These are phyloP conservation scores for Nigrograna mackinnonii DNA, from an alignment of 2,329 filamentous ascomycete species.

Conservation along the genomic window DNA sequence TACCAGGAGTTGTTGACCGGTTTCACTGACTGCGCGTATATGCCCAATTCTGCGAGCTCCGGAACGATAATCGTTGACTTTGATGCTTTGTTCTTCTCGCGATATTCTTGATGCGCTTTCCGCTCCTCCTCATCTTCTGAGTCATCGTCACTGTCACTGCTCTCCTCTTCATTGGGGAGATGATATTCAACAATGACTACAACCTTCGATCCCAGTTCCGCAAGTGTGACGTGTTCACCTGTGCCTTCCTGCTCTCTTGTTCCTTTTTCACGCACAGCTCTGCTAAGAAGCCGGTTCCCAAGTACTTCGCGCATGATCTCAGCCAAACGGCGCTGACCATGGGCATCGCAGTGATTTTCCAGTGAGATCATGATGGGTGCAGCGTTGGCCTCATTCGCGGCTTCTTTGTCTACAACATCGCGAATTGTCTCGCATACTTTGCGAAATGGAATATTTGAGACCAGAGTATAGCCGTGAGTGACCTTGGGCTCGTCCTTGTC, in stretches of 20 bases:
- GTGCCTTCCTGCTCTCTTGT: constrained; percentile 56
- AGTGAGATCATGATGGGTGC: constrained; percentile 67
- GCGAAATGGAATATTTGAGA: constrained; percentile 68
- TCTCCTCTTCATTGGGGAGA: constrained; percentile 55
- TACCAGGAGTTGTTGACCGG: constrained; percentile 69
- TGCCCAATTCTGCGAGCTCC: constrained; percentile 66
- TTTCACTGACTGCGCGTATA: constrained; percentile 73
- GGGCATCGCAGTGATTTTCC: constrained; percentile 66
- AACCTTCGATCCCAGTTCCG: constrained; percentile 65
- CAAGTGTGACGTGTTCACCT: constrained; percentile 60
- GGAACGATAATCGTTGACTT: constrained; percentile 60
- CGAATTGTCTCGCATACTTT: constrained; percentile 68
- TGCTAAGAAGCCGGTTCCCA: constrained; percentile 62
- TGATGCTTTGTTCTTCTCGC: constrained; percentile 54
- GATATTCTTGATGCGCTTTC: constrained; percentile 58
- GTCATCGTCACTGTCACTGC: constrained; percentile 37
- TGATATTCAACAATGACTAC: constrained; percentile 71
- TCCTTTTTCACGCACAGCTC: constrained; percentile 60
- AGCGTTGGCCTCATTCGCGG: constrained; percentile 48
- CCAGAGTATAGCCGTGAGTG: constrained; percentile 70
- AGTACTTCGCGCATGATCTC: constrained; percentile 69
- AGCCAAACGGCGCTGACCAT: constrained; percentile 64
- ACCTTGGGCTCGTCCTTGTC: constrained; percentile 68
- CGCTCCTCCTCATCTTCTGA: constrained; percentile 48
- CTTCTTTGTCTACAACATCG: constrained; percentile 64